These are phyloP conservation scores for Suhomyces sp. DNA, from an alignment of 805 yeast species.

Conservation along the genomic window DNA sequence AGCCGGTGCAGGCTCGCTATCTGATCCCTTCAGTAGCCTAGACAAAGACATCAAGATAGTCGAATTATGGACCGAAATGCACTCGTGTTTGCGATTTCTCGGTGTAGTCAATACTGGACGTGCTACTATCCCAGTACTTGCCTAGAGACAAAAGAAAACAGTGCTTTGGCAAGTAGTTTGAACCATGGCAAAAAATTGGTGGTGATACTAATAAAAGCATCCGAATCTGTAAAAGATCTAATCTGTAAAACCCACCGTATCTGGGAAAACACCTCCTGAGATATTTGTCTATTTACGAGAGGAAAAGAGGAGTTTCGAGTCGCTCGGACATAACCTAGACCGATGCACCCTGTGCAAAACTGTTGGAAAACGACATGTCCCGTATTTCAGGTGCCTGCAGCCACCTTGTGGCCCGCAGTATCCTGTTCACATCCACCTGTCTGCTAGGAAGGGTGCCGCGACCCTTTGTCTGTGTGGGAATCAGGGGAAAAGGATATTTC, in stretches of 20 bases:
- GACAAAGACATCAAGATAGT: not conserved
- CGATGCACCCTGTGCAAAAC: not conserved
- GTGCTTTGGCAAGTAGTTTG: not conserved
- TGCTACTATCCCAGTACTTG: not conserved
- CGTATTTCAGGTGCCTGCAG: not conserved
- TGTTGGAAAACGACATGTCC: not conserved
- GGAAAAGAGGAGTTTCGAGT: not conserved
- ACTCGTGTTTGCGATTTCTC: no score
- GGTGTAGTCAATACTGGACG: not conserved
- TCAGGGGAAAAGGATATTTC: not conserved
- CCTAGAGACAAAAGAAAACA: not conserved
- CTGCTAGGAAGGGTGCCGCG: not conserved
- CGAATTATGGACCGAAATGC: not conserved
- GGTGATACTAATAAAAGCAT: not conserved
- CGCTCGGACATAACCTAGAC: not conserved
- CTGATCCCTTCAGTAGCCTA: not conserved
- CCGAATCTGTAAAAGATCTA: not conserved
- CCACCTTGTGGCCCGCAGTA: not conserved
- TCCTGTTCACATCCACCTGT: not conserved
- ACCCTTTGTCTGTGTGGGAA: not conserved
- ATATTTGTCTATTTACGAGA: not conserved
- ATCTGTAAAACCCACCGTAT: not conserved
- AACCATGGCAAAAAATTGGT: not conserved
- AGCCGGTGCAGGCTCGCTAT: conserved; percentile 2
- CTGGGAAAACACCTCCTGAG: not conserved